Base-by-base conservation (phyloP, 2,329 filamentous ascomycete genomes). In the Colletotrichum tanaceti region DNA sequence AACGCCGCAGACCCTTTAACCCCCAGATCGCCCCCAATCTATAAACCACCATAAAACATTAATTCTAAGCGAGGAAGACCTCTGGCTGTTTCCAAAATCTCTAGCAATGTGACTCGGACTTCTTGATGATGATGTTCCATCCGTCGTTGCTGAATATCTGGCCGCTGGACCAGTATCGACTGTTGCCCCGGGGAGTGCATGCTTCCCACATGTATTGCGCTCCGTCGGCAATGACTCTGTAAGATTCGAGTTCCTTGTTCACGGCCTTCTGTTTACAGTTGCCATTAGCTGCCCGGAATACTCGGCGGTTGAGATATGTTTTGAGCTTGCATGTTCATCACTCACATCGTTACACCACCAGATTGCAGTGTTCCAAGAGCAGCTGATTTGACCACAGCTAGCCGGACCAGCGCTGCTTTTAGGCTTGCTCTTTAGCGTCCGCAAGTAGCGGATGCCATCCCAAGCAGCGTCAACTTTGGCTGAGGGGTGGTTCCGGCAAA, bases 301-400 rank as follows among this genome's bases (percentile, higher is more conserved):
- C 38, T 35, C n/a, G 28, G 0, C 6, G 1, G 10, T 14, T 32
- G 2, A 11, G 10, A 10, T 11, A 1, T 28, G 11, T 16, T 10
- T 38, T 32, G 1, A 10, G 5, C 2, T 7, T 13, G 10, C 39
- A 18, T 16, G 4, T 41, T 41, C n/a, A 47, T 18, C 5, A 70
- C 70, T 65, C 55, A 74, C 73, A 18, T 74, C 69, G 54, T 75
- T 75, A 59, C 74, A 75, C 73, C 73, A 74, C n/a, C 46, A 72
- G 49, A 75, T 74, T 4, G 65, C 72, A 2, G 70, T 57, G 0
- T 59, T 57, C 10, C 62, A 72, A 1, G 62, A 66, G 52, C 74
- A 75, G 44, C 72, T 74, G 13, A 74, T 72, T 1, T 68, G 68
- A 11, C 60, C 67, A 47, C 73, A 74, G 16, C 49, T 59, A 10